Percentiles rank a stretch among this genome's conserved stretches.
Evolutionary conservation across 2,329 filamentous ascomycete genomes (phyloP).

Genomic region (Polychaeton citri): DNA sequence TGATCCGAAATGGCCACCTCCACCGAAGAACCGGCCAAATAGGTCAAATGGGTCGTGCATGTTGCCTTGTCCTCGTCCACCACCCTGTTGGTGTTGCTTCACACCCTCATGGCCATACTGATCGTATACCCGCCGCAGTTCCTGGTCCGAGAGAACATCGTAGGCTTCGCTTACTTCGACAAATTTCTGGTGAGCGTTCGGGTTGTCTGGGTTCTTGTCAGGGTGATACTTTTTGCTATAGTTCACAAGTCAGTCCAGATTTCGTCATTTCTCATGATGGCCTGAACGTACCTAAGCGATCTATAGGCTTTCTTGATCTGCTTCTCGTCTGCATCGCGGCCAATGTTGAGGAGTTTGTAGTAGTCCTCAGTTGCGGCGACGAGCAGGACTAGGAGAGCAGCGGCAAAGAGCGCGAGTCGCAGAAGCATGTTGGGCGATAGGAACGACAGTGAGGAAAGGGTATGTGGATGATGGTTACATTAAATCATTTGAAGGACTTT

Average conservation of each 20-base stretch:
- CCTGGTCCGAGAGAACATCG: constrained; percentile 69
- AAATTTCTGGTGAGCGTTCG: constrained; percentile 76
- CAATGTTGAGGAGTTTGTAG: constrained; percentile 72
- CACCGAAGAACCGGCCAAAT: constrained; percentile 93
- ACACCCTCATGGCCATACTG: constrained; percentile 86
- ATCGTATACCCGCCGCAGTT: constrained; percentile 82
- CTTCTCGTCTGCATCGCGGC: constrained; percentile 65
- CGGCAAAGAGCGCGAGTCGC: background rate
- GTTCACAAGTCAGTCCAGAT: too few relatives aligned
- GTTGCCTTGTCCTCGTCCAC: constrained; percentile 41
- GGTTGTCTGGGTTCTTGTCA: constrained; percentile 87
- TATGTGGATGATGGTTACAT: too few relatives aligned
- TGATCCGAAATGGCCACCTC: constrained; percentile 68
- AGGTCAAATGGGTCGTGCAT: constrained; percentile 87
- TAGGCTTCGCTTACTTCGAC: constrained; percentile 91
- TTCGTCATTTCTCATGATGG: too few relatives aligned
- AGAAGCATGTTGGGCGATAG: background rate
- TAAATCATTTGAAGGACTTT: background rate
- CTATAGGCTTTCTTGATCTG: constrained; percentile 93
- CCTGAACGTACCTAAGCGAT: constrained; percentile 56
- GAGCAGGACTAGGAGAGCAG: constrained; percentile 25
- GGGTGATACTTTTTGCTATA: constrained; percentile 75
- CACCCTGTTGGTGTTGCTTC: constrained; percentile 65
- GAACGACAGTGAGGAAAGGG: too few relatives aligned
- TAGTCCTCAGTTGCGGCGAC: constrained; percentile 51